Conservation (phyloP, 352 stramenopile species). For the Phytophthora kernoviae region DNA sequence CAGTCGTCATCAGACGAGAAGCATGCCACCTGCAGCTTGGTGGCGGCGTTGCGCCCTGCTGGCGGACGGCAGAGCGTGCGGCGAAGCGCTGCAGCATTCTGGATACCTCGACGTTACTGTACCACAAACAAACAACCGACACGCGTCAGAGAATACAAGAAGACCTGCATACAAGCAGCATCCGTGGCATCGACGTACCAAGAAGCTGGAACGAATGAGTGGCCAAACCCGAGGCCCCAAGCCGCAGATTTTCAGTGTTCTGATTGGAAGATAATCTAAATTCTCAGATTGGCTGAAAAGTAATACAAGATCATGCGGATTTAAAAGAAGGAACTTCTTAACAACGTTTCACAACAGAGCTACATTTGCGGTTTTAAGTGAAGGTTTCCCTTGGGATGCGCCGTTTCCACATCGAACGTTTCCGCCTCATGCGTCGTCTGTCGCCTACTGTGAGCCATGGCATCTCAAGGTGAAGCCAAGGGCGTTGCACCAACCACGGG, state of each 20-base stretch:
- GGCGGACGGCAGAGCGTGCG: slow-evolving; percentile 37
- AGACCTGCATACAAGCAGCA: slow-evolving; percentile 1
- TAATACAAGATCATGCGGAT: background rate
- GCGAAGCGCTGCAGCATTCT: slow-evolving; percentile 74
- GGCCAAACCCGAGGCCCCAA: slow-evolving; percentile 28
- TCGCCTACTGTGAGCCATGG: slow-evolving; percentile 17
- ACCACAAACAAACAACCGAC: background rate
- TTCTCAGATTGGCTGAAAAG: background rate
- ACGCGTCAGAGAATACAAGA: background rate
- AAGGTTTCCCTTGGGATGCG: slow-evolving; percentile 15
- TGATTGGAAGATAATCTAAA: background rate
- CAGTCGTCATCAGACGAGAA: slow-evolving; percentile 66
- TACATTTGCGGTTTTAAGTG: slow-evolving; percentile 5
- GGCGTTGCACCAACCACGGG: slow-evolving; percentile 11
- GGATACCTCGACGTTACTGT: slow-evolving; percentile 9
- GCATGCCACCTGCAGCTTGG: slow-evolving; percentile 43
- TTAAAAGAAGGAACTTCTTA: slow-evolving; percentile 1
- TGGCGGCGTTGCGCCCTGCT: slow-evolving; percentile 24
- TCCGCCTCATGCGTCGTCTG: background rate
- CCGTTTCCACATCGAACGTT: slow-evolving; percentile 11
- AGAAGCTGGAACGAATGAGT: slow-evolving; percentile 36
- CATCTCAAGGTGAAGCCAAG: slow-evolving; percentile 6
- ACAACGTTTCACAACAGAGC: background rate
- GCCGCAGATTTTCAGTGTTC: background rate
- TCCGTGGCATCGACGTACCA: slow-evolving; percentile 7